Percentiles rank a stretch among this genome's conserved stretches.
Conservation (phyloP, 495 filamentous ascomycete species). For the Xylaria cubensis region DNA sequence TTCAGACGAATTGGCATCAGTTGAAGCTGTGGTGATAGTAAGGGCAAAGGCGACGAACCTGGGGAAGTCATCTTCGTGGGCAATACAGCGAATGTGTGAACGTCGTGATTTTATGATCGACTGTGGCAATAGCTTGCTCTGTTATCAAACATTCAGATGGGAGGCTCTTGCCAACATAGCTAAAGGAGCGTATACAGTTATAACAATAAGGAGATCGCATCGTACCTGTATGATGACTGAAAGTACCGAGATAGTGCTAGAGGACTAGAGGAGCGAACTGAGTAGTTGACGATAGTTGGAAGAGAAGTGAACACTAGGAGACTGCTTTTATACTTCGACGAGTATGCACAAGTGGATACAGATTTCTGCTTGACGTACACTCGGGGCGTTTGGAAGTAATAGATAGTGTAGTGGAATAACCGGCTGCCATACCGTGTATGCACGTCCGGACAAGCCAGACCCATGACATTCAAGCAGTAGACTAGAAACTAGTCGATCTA, state of each 20-base stretch:
- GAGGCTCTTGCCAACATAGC: neutral
- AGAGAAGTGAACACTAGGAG: neutral
- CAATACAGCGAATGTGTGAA: neutral
- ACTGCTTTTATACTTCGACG: neutral
- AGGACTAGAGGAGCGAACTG: neutral
- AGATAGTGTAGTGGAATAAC: neutral
- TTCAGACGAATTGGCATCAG: neutral
- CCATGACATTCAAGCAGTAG: neutral
- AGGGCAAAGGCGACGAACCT: neutral
- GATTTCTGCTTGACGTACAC: neutral
- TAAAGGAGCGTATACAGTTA: neutral
- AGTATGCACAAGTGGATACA: neutral
- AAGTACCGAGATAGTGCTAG: neutral
- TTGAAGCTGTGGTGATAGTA: neutral
- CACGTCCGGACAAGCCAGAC: neutral
- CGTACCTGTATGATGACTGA: neutral
- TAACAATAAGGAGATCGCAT: neutral
- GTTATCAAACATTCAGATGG: neutral
- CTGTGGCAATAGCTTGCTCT: neutral
- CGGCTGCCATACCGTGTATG: neutral
- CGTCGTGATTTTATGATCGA: neutral
- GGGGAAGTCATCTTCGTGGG: neutral
- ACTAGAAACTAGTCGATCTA: neutral
- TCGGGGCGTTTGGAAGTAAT: neutral
- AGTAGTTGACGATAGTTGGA: neutral